A percentile compares a stretch with the other conserved stretches of the same genome.
Conservation (phyloP, 148 eudicot species). For the Rhododendron vialii region DNA sequence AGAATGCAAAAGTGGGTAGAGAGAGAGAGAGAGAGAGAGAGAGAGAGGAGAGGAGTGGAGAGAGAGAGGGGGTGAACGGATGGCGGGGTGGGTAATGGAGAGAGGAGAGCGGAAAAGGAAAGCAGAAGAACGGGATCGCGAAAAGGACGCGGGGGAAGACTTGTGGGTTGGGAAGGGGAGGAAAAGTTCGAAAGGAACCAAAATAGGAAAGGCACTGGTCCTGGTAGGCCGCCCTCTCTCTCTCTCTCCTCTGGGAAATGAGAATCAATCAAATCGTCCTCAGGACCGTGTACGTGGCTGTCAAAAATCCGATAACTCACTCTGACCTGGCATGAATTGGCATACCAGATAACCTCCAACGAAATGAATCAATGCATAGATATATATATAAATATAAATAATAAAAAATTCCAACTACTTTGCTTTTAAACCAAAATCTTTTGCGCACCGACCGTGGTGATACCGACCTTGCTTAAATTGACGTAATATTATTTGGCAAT, state of each 20-base stretch:
- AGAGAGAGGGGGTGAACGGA: not conserved
- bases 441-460: no score
- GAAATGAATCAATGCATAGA: no score
- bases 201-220: not conserved
- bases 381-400: no score
- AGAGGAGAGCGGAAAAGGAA: slow-evolving; percentile 5
- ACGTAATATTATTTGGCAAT: no score
- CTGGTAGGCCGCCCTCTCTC: not conserved
- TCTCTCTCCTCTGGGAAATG: not conserved
- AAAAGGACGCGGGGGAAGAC: not conserved
- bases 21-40: not conserved
- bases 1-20: not conserved
- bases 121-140: not conserved
- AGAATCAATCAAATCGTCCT: not conserved
- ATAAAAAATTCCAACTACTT: no score
- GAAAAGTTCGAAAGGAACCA: not conserved
- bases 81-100: not conserved
- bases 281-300: not conserved
- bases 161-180: not conserved
- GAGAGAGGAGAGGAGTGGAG: not conserved
- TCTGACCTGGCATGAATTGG: not conserved
- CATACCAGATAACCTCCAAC: not conserved
- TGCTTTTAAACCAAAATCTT: no score
- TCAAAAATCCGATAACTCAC: not conserved
- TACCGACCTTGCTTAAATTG: no score